Evolutionary conservation across 164 flowering plant genomes (phyloP), one percentile per base, ranked within the genome.

Genomic region (Cinnamomum micranthum): DNA sequence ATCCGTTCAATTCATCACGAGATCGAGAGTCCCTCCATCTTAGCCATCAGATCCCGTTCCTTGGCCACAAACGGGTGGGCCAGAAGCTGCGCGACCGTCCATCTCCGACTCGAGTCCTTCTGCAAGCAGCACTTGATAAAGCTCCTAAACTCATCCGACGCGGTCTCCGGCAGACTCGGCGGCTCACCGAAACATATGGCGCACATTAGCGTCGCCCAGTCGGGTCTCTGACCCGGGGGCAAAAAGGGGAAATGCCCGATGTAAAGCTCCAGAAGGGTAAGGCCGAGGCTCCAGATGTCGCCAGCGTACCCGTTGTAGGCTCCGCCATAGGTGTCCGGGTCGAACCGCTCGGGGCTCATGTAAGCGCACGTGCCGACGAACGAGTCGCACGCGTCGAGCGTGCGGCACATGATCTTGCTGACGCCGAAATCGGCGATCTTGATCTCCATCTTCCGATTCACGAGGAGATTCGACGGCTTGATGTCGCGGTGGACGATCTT

Each of bases 341-440:
- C 91, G 82, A 92, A 89, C 66, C 95, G 76, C 73, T 92, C 97
- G 0, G 95, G 97, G 65, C 97, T 92, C 97, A 92, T 92, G 80
- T 92, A 92, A 0, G 95, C 95, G 72, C 90, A 88, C 0, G 97
- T 92, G 2, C 95, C 97, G 1, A 92, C 97, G 77, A 86, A 92
- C 7, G 95, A 89, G 27, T 85, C 88, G 79, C 94, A 91, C 3
- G 91, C 81, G 13, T 91, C 94, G 12, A 91, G 75, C 2, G 88
- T 73, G 2, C 94, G 82, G 80, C 84, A 75, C 88, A 92, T 83
- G 80, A 92, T 80, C 74, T 87, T 86, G 73, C 97, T 90, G 22
- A 91, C 97, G 0, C 97, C 97, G 74, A 92, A 92, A 63, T 92
- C 97, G 1, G 95, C 82, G 20, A 92, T 92, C 77, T 92, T 92